Evolutionary conservation across 805 yeast species (phyloP).

Genomic region (Metschnikowia anglica): DNA sequence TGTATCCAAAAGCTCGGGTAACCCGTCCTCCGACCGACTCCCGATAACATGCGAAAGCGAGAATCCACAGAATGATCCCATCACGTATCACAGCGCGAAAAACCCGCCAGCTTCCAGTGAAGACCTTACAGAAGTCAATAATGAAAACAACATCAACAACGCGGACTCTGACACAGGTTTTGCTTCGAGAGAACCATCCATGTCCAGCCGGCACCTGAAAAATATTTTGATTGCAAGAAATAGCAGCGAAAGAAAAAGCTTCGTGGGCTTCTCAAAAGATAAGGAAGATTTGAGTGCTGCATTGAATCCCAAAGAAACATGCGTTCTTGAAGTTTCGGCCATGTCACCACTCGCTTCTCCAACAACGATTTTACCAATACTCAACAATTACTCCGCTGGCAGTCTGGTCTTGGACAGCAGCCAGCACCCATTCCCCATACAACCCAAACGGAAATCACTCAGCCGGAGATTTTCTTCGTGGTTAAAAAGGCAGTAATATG

Average conservation of each 20-base stretch:
- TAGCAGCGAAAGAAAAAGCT: slow-evolving; percentile 9
- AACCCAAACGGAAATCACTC: slow-evolving; percentile 8
- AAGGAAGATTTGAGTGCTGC: background rate
- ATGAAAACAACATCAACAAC: background rate
- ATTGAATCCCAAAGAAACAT: background rate
- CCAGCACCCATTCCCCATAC: background rate
- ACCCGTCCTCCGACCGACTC: slow-evolving; percentile 8
- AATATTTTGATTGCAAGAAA: background rate
- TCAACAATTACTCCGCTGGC: background rate
- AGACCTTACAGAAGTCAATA: background rate
- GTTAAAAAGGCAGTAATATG: slow-evolving; percentile 4
- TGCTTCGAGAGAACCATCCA: background rate
- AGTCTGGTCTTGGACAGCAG: background rate
- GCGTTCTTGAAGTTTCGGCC: background rate
- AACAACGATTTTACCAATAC: background rate
- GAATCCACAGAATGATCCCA: too few relatives aligned
- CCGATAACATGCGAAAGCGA: background rate
- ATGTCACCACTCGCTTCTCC: background rate
- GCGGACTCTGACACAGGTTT: background rate
- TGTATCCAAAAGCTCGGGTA: slow-evolving; percentile 8
- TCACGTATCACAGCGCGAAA: too few relatives aligned
- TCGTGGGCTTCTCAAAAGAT: slow-evolving; percentile 5
- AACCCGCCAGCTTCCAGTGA: slow-evolving; percentile 2
- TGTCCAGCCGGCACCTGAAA: slow-evolving; percentile 1
- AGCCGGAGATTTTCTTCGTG: slow-evolving; percentile 12